phyloP scores from a whole-genome alignment of 1,139 yeast genomes.

The Candida mesenterica region DNA sequence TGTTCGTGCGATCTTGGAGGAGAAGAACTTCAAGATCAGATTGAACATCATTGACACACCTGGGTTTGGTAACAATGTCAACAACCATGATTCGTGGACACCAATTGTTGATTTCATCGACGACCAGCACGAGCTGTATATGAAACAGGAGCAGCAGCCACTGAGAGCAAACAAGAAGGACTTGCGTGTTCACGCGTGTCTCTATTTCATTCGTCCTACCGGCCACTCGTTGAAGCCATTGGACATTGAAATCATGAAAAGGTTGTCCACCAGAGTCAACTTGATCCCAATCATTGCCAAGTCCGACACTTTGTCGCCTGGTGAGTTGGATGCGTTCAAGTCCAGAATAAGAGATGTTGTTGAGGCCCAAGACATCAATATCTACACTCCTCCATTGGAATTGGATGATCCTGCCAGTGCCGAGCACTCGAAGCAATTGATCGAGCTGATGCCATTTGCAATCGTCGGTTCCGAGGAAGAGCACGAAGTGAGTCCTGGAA shows the following conservation, averaged over 20 bases:
- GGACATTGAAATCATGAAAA: conserved; percentile 91
- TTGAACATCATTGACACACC: conserved; percentile 94
- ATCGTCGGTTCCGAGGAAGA: conserved; percentile 89
- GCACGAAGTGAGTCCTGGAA: conserved; percentile 73
- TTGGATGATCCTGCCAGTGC: conserved; percentile 71
- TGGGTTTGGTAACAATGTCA: conserved; percentile 95
- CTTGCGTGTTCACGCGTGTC: conserved; percentile 91
- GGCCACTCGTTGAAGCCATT: conserved; percentile 93
- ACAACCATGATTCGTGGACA: conserved; percentile 91
- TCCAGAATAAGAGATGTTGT: conserved; percentile 85
- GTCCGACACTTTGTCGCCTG: conserved; percentile 85
- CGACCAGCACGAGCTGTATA: conserved; percentile 91
- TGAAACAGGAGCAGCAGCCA: conserved; percentile 98
- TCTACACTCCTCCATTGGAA: conserved; percentile 86
- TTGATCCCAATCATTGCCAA: conserved; percentile 94
- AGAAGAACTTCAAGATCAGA: conserved; percentile 81
- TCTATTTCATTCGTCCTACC: conserved; percentile 93
- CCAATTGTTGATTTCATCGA: conserved; percentile 92
- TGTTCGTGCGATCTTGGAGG: conserved; percentile 88
- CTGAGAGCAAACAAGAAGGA: conserved; percentile 67
- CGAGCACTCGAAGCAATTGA: conserved; percentile 78
- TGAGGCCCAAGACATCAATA: conserved; percentile 86
- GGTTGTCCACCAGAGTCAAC: conserved; percentile 83
- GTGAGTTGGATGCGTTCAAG: conserved; percentile 80
- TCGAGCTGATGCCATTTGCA: conserved; percentile 93